Evolutionary conservation across 345 rosid species (phyloP).

Genomic region (Populus davidiana): DNA sequence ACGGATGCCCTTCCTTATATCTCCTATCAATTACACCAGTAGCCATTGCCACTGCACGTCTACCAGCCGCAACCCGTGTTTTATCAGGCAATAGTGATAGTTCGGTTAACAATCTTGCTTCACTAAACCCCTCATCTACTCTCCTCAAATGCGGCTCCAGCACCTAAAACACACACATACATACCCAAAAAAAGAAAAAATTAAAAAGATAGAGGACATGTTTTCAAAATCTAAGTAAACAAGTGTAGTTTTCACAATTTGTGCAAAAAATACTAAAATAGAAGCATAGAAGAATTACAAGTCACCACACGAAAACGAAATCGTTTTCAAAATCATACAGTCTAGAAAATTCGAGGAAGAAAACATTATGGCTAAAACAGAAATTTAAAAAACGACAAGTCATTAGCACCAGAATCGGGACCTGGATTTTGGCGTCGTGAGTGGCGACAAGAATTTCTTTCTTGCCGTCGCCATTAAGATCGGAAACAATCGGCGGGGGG

Average conservation of each 20-base stretch:
- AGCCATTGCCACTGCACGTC: slow-evolving; percentile 94
- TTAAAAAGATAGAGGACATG: neutral
- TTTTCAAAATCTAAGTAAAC: too few relatives aligned
- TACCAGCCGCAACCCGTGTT: slow-evolving; percentile 74
- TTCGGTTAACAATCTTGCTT: slow-evolving; percentile 71
- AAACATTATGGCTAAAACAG: neutral
- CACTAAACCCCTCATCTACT: slow-evolving; percentile 87
- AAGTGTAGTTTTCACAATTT: neutral
- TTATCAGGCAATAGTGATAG: slow-evolving; percentile 76
- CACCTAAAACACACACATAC: slow-evolving; percentile 39
- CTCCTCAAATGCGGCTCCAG: slow-evolving; percentile 82
- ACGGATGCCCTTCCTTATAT: slow-evolving; percentile 66
- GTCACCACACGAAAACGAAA: neutral
- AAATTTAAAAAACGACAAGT: neutral
- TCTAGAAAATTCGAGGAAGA: neutral
- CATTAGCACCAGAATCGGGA: slow-evolving; percentile 5
- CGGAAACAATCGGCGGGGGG: slow-evolving; percentile 84
- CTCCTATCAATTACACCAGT: slow-evolving; percentile 73
- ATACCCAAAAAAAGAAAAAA: neutral
- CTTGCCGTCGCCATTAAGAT: slow-evolving; percentile 95
- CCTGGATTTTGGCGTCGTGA: slow-evolving; percentile 93
- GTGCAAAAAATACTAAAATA: neutral
- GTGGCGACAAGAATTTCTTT: slow-evolving; percentile 87
- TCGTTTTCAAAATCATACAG: neutral
- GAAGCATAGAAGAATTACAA: neutral